Evolutionary conservation across 176 grass and related monocot genomes (phyloP), one percentile per base, ranked within the genome.

Genomic region (Eleusine coracana): DNA sequence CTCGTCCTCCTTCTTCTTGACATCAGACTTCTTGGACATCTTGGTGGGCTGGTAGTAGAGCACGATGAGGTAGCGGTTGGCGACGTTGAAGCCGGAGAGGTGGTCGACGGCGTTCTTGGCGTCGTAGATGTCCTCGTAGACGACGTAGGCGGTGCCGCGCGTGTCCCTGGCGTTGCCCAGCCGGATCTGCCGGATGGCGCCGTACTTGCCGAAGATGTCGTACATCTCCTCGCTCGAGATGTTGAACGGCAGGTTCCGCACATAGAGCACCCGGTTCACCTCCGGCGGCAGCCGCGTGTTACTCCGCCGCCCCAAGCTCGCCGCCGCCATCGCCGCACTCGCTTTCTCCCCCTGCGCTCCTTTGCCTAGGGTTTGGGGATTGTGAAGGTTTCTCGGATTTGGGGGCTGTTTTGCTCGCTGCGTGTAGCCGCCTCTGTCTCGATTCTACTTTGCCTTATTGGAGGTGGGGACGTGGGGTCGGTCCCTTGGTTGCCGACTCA

Each of bases 151-250:
- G 3, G 96, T 99, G 59, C 96, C 96, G 10, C 96, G 83, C 44
- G 96, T 96, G 75, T 99, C 96, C 87, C 96, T 96, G 89, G 69
- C 92, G 58, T 88, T 96, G 64, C 96, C 96, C 11, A 99, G 88
- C 49, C 93, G 91, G 89, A 99, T 99, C 91, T 99, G 96, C 46
- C 96, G 91, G 85, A 99, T 99, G 18, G 93, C 96, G 2, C 96
- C 96, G 87, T 99, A 99, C 89, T 96, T 99, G 54, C 96, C 96
- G 74, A 99, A 99, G 87, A 99, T 99, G 84, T 99, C 96, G 89
- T 99, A 99, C 96, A 99, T 99, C 93, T 99, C 93, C 93, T 99
- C 96, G 89, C 96, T 99, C 21, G 93, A 99, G 89, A 99, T 99
- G 93, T 99, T 99, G 93, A 99, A 99, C 13, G 96, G 96, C 17